A percentile compares a stretch with the other conserved stretches of the same genome.
Evolutionary conservation across 352 stramenopile genomes (phyloP).

Genomic region (Aphanomyces cochlioides): DNA sequence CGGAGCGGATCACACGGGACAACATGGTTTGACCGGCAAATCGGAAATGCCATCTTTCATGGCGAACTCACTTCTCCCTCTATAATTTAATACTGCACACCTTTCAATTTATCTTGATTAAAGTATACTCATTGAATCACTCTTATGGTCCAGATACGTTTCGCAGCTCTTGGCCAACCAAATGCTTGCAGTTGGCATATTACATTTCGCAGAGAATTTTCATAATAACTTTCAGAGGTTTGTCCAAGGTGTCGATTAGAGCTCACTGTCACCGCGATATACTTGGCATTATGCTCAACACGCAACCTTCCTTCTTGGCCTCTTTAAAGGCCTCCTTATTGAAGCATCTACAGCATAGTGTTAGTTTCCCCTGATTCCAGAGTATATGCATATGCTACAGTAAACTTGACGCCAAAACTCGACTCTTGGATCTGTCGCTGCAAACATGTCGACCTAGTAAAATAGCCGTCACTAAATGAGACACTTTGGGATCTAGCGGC

Average conservation of each 20-base stretch:
- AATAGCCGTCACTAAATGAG: too few relatives aligned
- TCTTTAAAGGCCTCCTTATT: too few relatives aligned
- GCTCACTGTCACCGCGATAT: too few relatives aligned
- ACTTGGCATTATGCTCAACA: too few relatives aligned
- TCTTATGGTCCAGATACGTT: constrained; percentile 4
- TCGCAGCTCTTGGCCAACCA: constrained; percentile 10
- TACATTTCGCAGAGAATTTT: background rate
- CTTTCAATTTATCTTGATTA: background rate
- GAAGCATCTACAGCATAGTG: too few relatives aligned
- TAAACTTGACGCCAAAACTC: too few relatives aligned
- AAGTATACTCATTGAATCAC: background rate
- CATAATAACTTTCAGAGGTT: background rate
- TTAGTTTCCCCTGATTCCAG: too few relatives aligned
- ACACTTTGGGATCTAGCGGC: too few relatives aligned
- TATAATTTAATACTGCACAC: background rate
- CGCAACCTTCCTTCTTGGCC: too few relatives aligned
- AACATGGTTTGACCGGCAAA: constrained; percentile 8
- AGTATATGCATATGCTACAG: too few relatives aligned
- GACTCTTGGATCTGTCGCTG: too few relatives aligned
- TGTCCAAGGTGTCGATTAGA: background rate
- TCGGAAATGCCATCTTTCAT: background rate
- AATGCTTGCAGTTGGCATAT: background rate
- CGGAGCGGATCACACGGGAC: constrained; percentile 32
- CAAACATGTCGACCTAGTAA: too few relatives aligned
- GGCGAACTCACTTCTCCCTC: background rate